phyloP scores from a whole-genome alignment of 78 protist species.

The Dictyostelium purpureum region DNA sequence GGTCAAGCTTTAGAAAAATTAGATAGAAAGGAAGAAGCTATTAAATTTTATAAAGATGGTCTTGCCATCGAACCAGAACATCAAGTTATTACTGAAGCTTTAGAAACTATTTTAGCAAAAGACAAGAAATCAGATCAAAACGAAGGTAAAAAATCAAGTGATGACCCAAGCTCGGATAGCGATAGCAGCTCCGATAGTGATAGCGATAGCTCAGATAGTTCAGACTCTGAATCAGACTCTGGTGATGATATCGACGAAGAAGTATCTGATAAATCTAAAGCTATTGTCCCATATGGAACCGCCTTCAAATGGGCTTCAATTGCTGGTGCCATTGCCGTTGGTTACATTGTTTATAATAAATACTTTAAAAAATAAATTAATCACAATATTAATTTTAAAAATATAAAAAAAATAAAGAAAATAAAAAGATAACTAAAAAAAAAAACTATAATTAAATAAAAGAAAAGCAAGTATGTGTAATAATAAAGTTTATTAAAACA shows the following conservation, averaged over 20 bases:
- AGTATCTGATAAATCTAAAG: too few relatives aligned
- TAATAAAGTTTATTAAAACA: too few relatives aligned
- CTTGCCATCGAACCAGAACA: conserved; percentile 20
- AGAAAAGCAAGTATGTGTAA: too few relatives aligned
- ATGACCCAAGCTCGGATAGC: background rate
- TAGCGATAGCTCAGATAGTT: background rate
- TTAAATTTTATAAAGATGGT: conserved; percentile 17
- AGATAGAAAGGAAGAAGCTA: conserved; percentile 6
- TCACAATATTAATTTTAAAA: too few relatives aligned
- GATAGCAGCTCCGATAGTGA: background rate
- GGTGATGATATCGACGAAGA: background rate
- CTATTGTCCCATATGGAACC: background rate
- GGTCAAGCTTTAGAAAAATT: conserved; percentile 63
- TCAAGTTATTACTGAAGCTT: background rate
- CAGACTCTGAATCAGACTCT: background rate
- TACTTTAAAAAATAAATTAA: too few relatives aligned
- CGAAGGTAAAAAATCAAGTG: background rate
- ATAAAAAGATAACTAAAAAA: too few relatives aligned
- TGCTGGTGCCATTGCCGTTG: conserved; percentile 10
- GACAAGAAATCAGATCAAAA: background rate
- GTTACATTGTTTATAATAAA: background rate
- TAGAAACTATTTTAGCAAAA: background rate
- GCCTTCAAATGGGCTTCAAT: background rate
- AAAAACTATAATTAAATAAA: too few relatives aligned
- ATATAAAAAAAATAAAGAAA: too few relatives aligned